Evolutionary conservation across 2,329 filamentous ascomycete species (phyloP), one percentile per base, ranked within the genome.

Genomic region (Fusarium sublunatum): DNA sequence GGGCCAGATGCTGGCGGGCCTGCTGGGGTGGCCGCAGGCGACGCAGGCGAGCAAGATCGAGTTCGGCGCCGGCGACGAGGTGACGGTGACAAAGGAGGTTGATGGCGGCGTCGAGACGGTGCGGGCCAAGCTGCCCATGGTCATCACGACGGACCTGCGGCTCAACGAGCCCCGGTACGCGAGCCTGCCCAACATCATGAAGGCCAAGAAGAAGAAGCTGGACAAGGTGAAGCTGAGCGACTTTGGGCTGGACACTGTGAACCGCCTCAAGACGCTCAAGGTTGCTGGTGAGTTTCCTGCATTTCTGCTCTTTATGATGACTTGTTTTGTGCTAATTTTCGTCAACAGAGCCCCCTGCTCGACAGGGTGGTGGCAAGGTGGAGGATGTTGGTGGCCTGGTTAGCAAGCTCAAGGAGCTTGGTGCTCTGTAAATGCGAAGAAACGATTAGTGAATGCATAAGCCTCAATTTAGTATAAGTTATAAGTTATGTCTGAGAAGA

Each of bases 161-260:
- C 81, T 99, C 76, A 99, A 99, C 75, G 92, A 96, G 86, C 95
- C 95, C 58, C 84, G 95, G 65, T 99, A 97, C 77, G 95, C 94
- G 22, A 97, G 88, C 78, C 78, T 99, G 86, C 94, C 93, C 46
- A 98, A 98, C 76, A 98, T 99, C 67, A 99, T 99, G 95, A 99
- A 98, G 89, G 95, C 95, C 49, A 99, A 99, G 91, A 99, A 98
- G 91, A 99, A 99, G 90, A 91, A 91, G 74, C 74, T 99, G 70
- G 92, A 95, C 73, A 98, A 97, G 90, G 90, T 92, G 85, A 92
- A 86, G 67, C 77, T 97, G 76, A 85, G 82, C 54, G 95, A 99
- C 74, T 91, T 91, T 76, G 92, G 91, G 2, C 79, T 97, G 39
- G 88, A 93, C 70, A 86, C 86, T 48, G 84, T 85, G 76, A 88